Evolutionary conservation across 2,329 filamentous ascomycete species (phyloP), one percentile per base, ranked within the genome.

Genomic region (Metarhizium rileyi): DNA sequence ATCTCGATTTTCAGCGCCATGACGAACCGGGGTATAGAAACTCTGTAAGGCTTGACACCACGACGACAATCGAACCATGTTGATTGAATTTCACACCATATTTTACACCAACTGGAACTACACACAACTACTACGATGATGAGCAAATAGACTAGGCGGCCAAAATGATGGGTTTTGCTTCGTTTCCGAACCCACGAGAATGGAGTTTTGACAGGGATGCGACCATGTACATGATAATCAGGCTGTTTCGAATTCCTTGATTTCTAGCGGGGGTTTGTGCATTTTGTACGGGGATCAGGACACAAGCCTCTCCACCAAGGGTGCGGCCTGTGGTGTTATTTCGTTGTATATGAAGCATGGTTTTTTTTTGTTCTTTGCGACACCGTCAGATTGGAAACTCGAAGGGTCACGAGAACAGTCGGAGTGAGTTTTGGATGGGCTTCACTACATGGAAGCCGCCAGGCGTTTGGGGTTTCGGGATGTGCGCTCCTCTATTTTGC

Each of bases 191-290:
- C 8, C 38, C 7, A 55, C 50, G 50, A 20, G 49, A 25, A 43
- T 35, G 53, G 52, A 53, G 44, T 46, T 50, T 33, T 41, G 41
- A 44, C 46, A 41, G 46, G 25, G 46, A 48, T 54, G 55, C 50
- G 55, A 55, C 54, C 55, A 51, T 61, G 59, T 60, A 59, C 58
- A 61, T 56, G 56, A 59, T 61, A 25, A 42, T 25, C 12, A 25
- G 38, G 38, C 8, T 25, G 18, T 7, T 42, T 42, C 18, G 22
- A 16, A 12, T 5, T 42, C 22, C 38, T 42, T 25, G 38, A 14
- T 42, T 42, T 42, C 18, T 6, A 42, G 18, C 12, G 55, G 57
- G 61, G 56, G 58, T 57, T 60, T 54, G 53, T 53, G 53, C 55
- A 54, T 57, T 14, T 25, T 14, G 22, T n/a, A 7, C 20, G 16